These are phyloP conservation scores for Kurtzmaniella fragi DNA, from an alignment of 805 yeast species.

Conservation along the genomic window DNA sequence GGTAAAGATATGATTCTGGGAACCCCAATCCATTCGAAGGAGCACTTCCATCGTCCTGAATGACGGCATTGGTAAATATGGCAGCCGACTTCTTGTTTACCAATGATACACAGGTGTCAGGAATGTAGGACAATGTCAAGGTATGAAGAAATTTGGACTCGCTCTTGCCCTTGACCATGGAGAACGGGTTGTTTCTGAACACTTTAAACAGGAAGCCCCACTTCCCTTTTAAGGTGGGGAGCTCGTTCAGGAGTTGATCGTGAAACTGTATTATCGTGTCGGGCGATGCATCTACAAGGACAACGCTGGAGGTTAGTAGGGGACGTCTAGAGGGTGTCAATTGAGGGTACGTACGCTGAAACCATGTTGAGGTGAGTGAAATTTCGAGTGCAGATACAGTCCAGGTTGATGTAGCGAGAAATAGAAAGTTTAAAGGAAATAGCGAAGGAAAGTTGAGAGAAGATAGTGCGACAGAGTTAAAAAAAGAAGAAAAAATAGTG, in stretches of 20 bases:
- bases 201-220: constrained; percentile 71
- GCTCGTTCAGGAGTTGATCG: constrained; percentile 63
- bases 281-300: constrained; percentile 33
- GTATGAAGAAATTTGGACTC: constrained; percentile 47
- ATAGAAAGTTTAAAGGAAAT: too few relatives aligned
- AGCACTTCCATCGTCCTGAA: background rate
- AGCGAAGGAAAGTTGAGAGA: too few relatives aligned
- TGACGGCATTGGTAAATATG: constrained; percentile 22
- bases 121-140: constrained; percentile 45
- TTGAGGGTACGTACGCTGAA: constrained; percentile 29
- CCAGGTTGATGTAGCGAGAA: too few relatives aligned
- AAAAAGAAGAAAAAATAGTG: too few relatives aligned
- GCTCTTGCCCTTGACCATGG: constrained; percentile 26
- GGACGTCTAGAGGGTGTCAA: background rate
- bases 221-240: constrained; percentile 54
- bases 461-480: too few relatives aligned
- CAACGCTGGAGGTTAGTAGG: constrained; percentile 1
- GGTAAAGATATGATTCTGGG: constrained; percentile 36
- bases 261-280: constrained; percentile 64
- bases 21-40: constrained; percentile 1
- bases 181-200: constrained; percentile 57
- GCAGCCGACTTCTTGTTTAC: constrained; percentile 39
- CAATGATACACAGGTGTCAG: constrained; percentile 43
- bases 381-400: background rate
- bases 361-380: constrained; percentile 17